Base-by-base conservation (phyloP, 257 asterid genomes). In the Leonotis leonurus region DNA sequence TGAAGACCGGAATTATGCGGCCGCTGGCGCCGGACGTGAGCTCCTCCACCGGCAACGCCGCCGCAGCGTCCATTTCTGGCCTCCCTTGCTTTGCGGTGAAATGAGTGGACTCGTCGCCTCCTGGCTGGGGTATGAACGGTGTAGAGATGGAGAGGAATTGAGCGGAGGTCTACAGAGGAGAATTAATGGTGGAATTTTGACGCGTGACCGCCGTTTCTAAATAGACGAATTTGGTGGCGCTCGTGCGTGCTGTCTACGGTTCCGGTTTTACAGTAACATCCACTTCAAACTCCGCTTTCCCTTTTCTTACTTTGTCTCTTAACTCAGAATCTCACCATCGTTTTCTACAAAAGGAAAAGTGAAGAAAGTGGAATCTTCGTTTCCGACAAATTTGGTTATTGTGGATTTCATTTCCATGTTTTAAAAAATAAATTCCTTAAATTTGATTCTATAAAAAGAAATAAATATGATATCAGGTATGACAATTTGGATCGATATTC, bases 11-110 rank as follows among this genome's bases (percentile, higher is more conserved):
- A 24, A 93, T 93, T 67, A 93, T 83, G 11, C 99, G 88, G 41
- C 94, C 86, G 85, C 99, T 93, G 7, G 99, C 99, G 11, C 99
- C 99, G 72, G 99, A 93, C 2, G 99, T 93, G 3, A 93, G 78
- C 89, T 82, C 97, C 79, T 83, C 97, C 79, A 87, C 82, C 83
- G 68, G 84, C 77, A 81, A 58, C 65, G 75, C 77, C 52, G 70
- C 77, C 73, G 75, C 77, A 13, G 81, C 76, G 52, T 85, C 87
- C 96, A 87, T 90, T 55, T 56, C 26, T 48, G 27, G 16, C 40
- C 13, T 29, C 51, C 62, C 66, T 41, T 14, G 4, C 45, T 43
- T 22, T 5, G 56, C 21, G 69, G 60, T 16, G 2, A 52, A 13
- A 51, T 25, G 48, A 52, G 53, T 24, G 61, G 21, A 30, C 48